These are phyloP conservation scores for Lanmaoa pseudosensibilis DNA, from an alignment of 768 basidiomycete genomes.

Conservation along the genomic window DNA sequence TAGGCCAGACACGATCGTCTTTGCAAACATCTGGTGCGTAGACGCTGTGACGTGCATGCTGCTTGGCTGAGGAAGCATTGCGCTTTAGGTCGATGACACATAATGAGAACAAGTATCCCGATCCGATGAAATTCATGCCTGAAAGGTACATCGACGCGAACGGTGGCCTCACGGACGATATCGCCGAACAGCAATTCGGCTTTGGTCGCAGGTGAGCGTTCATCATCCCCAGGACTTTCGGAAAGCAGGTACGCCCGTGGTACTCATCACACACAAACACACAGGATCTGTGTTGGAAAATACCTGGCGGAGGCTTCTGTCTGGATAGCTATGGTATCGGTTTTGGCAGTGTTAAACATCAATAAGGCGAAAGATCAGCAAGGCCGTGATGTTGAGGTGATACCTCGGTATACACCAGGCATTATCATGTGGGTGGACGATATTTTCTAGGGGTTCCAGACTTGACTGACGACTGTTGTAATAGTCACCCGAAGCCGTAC, in stretches of 20 bases:
- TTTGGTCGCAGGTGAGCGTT: slow-evolving; percentile 25
- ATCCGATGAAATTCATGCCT: slow-evolving; percentile 22
- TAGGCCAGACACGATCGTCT: slow-evolving; percentile 25
- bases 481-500: slow-evolving; percentile 19
- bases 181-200: slow-evolving; percentile 19
- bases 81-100: slow-evolving; percentile 28
- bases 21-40: slow-evolving; percentile 18
- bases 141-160: slow-evolving; percentile 19
- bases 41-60: not conserved
- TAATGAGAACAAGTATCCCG: slow-evolving; percentile 23
- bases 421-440: slow-evolving; percentile 24
- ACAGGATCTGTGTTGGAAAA: slow-evolving; percentile 28
- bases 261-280: too few species aligned
- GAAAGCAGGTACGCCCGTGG: too few species aligned
- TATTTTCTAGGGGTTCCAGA: not conserved
- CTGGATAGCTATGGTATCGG: slow-evolving; percentile 28
- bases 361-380: slow-evolving; percentile 32
- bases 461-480: not conserved
- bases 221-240: not conserved
- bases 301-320: slow-evolving; percentile 28
- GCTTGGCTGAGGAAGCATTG: not conserved
- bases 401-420: slow-evolving; percentile 27
- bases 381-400: slow-evolving; percentile 31
- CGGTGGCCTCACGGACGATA: slow-evolving; percentile 21
- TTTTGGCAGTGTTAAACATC: slow-evolving; percentile 28